Conservation (phyloP, 1,284 basidiomycete species). For the Meripilus lineatus region DNA sequence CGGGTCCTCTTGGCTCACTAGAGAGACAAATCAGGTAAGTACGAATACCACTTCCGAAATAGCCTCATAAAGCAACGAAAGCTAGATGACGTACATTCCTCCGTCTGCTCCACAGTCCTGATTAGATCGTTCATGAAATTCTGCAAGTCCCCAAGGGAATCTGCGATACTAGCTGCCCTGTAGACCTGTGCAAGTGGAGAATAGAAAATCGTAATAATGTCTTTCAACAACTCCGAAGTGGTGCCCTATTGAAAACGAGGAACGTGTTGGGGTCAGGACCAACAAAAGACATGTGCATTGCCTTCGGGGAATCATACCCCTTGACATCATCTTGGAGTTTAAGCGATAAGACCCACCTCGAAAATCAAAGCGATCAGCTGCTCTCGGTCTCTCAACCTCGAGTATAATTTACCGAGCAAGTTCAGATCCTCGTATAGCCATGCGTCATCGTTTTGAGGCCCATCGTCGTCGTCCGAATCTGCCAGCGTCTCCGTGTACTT, state of each 20-base stretch:
- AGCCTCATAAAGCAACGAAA: background rate
- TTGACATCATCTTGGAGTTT: background rate
- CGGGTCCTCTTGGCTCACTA: constrained; percentile 84
- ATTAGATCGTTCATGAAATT: constrained; percentile 96
- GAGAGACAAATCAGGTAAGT: constrained; percentile 1
- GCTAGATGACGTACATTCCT: constrained; percentile 65
- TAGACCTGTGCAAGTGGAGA: constrained; percentile 97
- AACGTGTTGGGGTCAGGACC: background rate
- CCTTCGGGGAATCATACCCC: background rate
- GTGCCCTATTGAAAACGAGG: constrained; percentile 58
- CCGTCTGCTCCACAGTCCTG: constrained; percentile 87
- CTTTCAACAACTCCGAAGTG: constrained; percentile 93
- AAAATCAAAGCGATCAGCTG: constrained; percentile 93
- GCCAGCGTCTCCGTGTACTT: constrained; percentile 54
- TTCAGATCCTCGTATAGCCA: constrained; percentile 93
- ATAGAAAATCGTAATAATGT: constrained; percentile 99
- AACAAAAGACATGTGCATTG: background rate
- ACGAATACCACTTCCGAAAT: constrained; percentile 4
- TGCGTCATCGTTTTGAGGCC: constrained; percentile 87
- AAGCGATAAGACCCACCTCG: constrained; percentile 54
- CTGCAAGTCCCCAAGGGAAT: constrained; percentile 90
- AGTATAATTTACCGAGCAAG: constrained; percentile 74
- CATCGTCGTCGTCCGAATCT: constrained; percentile 91
- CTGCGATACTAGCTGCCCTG: constrained; percentile 94
- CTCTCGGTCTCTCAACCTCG: constrained; percentile 84